These are phyloP conservation scores for Cryphonectria carpinicola DNA, from an alignment of 2,329 filamentous ascomycete species.

Conservation along the genomic window DNA sequence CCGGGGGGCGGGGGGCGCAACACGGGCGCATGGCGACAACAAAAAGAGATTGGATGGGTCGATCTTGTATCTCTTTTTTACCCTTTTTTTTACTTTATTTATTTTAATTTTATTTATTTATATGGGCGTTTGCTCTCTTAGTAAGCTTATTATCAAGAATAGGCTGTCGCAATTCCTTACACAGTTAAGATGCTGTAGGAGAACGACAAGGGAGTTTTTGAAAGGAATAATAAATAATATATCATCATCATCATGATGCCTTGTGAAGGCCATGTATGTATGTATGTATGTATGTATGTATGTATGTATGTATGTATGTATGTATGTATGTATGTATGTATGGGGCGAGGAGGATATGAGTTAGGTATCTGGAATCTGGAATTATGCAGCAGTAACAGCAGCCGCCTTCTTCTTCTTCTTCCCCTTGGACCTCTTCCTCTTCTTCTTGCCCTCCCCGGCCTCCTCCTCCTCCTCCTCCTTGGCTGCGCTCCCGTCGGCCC, in stretches of 20 bases:
- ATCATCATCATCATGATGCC: neutral
- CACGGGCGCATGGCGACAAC: neutral
- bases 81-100: neutral
- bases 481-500: slow-evolving; percentile 38
- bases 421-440: slow-evolving; percentile 38
- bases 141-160: neutral
- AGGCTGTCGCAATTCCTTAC: neutral
- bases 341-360: neutral
- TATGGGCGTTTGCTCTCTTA: too few relatives aligned
- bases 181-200: neutral
- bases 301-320: too few relatives aligned
- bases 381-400: slow-evolving; percentile 25
- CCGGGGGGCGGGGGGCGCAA: neutral
- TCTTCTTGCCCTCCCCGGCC: slow-evolving; percentile 43
- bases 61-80: neutral
- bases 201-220: neutral
- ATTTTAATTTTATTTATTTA: neutral
- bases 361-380: neutral
- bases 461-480: slow-evolving; percentile 32
- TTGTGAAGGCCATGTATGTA: neutral
- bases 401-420: slow-evolving; percentile 42
- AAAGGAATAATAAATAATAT: neutral
- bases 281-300: too few relatives aligned
- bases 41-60: neutral
- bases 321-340: too few relatives aligned